phyloP scores from a whole-genome alignment of 805 yeast species.

The Yarrowia osloensis region DNA sequence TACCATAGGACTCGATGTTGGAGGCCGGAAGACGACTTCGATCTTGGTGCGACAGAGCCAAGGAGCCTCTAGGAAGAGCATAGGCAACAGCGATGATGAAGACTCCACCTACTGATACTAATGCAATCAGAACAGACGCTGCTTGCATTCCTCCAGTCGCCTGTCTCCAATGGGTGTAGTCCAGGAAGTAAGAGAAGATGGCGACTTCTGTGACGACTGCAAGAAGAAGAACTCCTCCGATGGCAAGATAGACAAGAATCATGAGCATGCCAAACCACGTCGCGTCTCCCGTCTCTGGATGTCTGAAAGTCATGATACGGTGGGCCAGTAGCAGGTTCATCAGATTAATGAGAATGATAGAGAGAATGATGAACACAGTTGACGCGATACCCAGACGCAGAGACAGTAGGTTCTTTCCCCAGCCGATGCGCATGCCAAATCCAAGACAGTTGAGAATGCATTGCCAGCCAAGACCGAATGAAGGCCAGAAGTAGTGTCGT shows the following conservation, averaged over 20 bases:
- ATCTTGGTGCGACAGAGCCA: background rate
- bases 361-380: conserved; percentile 56
- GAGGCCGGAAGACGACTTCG: conserved; percentile 15
- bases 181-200: conserved; percentile 60
- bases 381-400: conserved; percentile 57
- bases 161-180: conserved; percentile 49
- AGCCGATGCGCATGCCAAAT: conserved; percentile 56
- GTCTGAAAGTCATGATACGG: conserved; percentile 74
- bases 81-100: conserved; percentile 54
- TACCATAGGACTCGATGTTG: conserved; percentile 21
- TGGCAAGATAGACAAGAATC: conserved; percentile 54
- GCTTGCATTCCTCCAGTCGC: conserved; percentile 59
- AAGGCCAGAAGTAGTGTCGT: conserved; percentile 62
- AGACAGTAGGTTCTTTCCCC: conserved; percentile 56
- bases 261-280: conserved; percentile 53
- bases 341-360: conserved; percentile 58
- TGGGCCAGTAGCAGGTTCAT: conserved; percentile 68
- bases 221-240: conserved; percentile 60
- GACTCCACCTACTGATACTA: conserved; percentile 58
- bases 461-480: conserved; percentile 58
- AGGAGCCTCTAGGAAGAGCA: conserved; percentile 35
- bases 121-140: conserved; percentile 49
- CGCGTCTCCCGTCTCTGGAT: conserved; percentile 66
- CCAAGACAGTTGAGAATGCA: conserved; percentile 58
- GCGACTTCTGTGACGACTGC: conserved; percentile 58